Base-by-base conservation (phyloP, 2,329 filamentous ascomycete genomes). In the Macrophomina phaseolina region DNA sequence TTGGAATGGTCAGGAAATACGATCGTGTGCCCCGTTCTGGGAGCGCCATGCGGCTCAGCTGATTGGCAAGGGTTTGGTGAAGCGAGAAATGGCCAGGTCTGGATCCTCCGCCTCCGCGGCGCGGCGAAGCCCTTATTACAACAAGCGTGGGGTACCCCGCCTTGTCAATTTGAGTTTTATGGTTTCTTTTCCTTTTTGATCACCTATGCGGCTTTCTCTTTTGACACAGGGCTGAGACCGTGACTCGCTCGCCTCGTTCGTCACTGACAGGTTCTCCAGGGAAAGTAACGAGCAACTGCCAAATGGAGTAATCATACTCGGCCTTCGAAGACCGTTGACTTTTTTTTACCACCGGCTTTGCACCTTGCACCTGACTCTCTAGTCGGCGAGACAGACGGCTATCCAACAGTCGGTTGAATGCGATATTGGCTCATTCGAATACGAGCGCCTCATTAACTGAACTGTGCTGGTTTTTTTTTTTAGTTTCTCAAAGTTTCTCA, bases 41-140 rank as follows among this genome's bases (percentile, higher is more conserved):
- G 18, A 11, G 23, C 6, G 34, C 7, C 8, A 38, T 49, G 58
- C 58, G 45, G 58, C 45, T 28, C 11, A 36, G 11, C 45, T 62
- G 58, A 62, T 62, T 61, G 38, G 56, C 28, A 18, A 34, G 28
- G 56, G 34, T 12, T 28, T 23, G 36, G 18, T 4, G 42, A 62
- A 49, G 58, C 58, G 42, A 62, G 32, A 62, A 62, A 62, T 62
- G 30, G 58, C 42, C 58, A 23, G 58, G 58, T 28, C 58, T 42
- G 40, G 58, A 49, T 49, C 58, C 16, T 18, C 42, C 28, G 55
- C 55, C 56, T 30, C 34, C 23, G 12, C 2, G 18, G 14, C 56
- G 23, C 30, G 42, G 18, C 9, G 8, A 36, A 48, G 23, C 36
- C 23, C 6, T 38, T 38, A 38, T 38, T 7, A 12, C 36, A 12